Evolutionary conservation across 495 filamentous ascomycete species (phyloP).

Genomic region (Penicillium goetzii): DNA sequence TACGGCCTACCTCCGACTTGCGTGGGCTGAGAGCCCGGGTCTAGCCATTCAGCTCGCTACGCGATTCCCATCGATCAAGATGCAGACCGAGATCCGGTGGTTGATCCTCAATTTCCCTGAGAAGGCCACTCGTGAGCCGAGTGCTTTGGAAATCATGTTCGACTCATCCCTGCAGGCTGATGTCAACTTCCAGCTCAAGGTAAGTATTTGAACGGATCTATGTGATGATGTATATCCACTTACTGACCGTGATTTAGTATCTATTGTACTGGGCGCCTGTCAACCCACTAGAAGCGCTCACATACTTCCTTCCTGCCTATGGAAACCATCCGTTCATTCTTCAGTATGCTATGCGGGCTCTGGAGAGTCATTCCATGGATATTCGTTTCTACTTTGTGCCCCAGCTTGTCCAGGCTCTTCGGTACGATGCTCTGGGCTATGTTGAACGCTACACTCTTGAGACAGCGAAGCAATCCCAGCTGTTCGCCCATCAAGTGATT

Average conservation of each 20-base stretch:
- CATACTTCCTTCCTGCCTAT: constrained; percentile 90
- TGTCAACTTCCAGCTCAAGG: constrained; percentile 84
- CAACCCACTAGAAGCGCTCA: constrained; percentile 89
- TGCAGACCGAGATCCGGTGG: constrained; percentile 75
- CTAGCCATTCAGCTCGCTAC: constrained; percentile 80
- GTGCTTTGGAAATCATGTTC: constrained; percentile 80
- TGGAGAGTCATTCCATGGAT: constrained; percentile 92
- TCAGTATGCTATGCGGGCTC: constrained; percentile 94
- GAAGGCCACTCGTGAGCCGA: constrained; percentile 75
- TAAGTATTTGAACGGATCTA: constrained; percentile 32
- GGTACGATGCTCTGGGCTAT: constrained; percentile 92
- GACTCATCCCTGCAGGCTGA: constrained; percentile 74
- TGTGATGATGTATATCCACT: neutral
- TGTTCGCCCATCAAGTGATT: constrained; percentile 98
- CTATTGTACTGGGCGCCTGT: constrained; percentile 93
- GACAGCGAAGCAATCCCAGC: constrained; percentile 90
- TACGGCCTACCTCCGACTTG: constrained; percentile 68
- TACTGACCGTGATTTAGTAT: constrained; percentile 56
- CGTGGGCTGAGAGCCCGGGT: constrained; percentile 81
- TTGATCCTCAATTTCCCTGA: constrained; percentile 80
- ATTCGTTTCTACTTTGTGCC: constrained; percentile 99
- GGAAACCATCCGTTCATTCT: constrained; percentile 93
- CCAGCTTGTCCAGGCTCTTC: constrained; percentile 94
- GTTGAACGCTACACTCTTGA: constrained; percentile 96
- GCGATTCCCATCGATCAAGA: constrained; percentile 74